Conservation (phyloP, 148 eudicot genomes). For the Vaccinium vitisidaea region DNA sequence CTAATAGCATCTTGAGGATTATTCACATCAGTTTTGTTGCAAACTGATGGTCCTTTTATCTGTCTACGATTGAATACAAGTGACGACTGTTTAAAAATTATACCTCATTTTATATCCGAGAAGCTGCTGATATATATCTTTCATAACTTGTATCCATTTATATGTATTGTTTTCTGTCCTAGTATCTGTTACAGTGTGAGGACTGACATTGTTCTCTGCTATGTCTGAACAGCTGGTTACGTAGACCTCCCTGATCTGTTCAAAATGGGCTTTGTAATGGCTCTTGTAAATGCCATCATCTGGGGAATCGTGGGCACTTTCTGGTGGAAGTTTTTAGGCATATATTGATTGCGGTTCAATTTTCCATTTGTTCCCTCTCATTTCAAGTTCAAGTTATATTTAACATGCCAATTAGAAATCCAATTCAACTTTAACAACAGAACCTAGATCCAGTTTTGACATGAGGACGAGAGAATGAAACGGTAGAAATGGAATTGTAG, state of each 20-base stretch:
- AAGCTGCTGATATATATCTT: neutral
- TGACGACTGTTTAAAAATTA: neutral
- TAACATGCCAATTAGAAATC: neutral
- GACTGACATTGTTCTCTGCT: constrained; percentile 3
- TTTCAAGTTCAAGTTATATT: neutral
- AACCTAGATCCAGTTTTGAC: neutral
- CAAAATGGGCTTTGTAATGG: constrained; percentile 70
- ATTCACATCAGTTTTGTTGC: neutral
- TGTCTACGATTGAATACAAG: neutral
- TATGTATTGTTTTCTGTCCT: neutral
- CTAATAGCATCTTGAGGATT: neutral
- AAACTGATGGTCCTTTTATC: neutral
- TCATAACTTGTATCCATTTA: neutral
- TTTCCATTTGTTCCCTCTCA: neutral
- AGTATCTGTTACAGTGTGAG: neutral
- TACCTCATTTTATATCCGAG: neutral
- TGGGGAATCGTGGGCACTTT: constrained; percentile 75
- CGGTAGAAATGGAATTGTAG: neutral
- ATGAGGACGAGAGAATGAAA: neutral
- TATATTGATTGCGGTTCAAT: constrained; percentile 41
- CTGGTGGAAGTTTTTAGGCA: constrained; percentile 96
- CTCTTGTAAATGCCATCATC: constrained; percentile 55
- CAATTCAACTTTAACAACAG: neutral
- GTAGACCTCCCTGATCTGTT: constrained; percentile 90
- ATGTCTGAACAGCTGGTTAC: constrained; percentile 71